A percentile compares a stretch with the other conserved stretches of the same genome.
These are phyloP conservation scores for Prunus kanzakura DNA, from an alignment of 306 rosid species.

Conservation along the genomic window DNA sequence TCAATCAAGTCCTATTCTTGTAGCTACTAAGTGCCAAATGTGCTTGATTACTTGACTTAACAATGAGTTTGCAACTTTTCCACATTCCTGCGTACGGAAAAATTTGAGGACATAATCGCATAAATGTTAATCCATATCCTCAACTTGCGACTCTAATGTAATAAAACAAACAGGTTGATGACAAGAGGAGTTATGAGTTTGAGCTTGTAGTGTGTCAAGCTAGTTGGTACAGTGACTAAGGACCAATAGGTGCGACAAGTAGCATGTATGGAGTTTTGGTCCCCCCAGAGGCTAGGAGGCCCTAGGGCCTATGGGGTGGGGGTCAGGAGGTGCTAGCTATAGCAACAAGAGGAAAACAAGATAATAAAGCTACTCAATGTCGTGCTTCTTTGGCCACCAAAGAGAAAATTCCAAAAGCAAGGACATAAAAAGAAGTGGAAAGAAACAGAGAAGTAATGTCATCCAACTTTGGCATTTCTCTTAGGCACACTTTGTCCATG, in stretches of 20 bases:
- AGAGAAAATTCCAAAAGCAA: conserved; percentile 39
- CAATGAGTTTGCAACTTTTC: no score
- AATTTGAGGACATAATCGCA: background rate
- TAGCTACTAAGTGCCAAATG: no score
- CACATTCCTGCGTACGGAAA: no score
- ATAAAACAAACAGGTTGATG: background rate
- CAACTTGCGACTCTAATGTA: background rate
- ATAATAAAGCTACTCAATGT: conserved; percentile 13
- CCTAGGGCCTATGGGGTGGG: background rate
- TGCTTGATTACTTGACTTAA: no score
- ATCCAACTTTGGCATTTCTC: conserved; percentile 44
- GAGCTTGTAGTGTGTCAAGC: conserved; percentile 12
- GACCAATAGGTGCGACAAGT: conserved; percentile 39
- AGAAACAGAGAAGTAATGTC: conserved; percentile 32
- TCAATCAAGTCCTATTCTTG: no score
- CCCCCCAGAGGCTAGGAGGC: conserved; percentile 20
- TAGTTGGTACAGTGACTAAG: conserved; percentile 29
- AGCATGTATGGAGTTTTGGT: conserved; percentile 34
- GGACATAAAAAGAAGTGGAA: conserved; percentile 40
- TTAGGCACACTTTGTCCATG: conserved; percentile 58
- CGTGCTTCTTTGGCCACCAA: conserved; percentile 35
- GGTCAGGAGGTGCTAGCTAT: background rate
- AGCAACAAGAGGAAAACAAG: conserved; percentile 25
- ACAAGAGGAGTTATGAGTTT: conserved; percentile 14
- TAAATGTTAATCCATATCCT: background rate